Evolutionary conservation across 2,329 filamentous ascomycete species (phyloP).

Genomic region (Xylaria sp.): DNA sequence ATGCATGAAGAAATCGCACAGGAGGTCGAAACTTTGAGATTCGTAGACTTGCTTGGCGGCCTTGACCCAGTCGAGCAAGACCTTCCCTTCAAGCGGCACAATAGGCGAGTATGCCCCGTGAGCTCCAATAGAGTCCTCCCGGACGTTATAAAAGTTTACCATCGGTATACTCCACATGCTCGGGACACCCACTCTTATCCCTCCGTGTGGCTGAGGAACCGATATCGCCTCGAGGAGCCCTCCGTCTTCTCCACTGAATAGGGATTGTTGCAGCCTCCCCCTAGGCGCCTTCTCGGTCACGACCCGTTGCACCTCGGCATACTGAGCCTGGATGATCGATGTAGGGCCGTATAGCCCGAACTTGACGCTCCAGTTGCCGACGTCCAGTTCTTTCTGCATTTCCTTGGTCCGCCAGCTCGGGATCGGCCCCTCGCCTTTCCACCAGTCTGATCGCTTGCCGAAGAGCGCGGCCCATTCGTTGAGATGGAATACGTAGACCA

Average conservation of each 20-base stretch:
- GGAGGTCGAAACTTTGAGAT: conserved; percentile 49
- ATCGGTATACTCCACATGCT: conserved; percentile 46
- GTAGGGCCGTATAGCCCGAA: conserved; percentile 52
- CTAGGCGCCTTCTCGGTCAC: conserved; percentile 44
- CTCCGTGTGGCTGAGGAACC: conserved; percentile 43
- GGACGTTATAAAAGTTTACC: conserved; percentile 44
- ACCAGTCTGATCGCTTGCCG: conserved; percentile 50
- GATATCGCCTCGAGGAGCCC: conserved; percentile 46
- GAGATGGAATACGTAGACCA: conserved; percentile 52
- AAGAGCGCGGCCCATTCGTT: conserved; percentile 53
- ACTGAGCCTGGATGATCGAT: conserved; percentile 51
- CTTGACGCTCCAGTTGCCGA: conserved; percentile 52
- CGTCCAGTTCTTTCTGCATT: conserved; percentile 48
- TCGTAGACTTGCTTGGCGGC: conserved; percentile 50
- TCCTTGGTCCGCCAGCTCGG: conserved; percentile 52
- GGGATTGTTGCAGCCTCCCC: conserved; percentile 45
- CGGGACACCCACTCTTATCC: conserved; percentile 45
- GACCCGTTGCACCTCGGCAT: conserved; percentile 47
- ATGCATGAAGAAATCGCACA: conserved; percentile 56
- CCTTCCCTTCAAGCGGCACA: conserved; percentile 46
- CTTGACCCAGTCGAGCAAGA: conserved; percentile 49
- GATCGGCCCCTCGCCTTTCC: conserved; percentile 50
- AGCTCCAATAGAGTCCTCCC: conserved; percentile 40
- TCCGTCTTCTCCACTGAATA: conserved; percentile 47
- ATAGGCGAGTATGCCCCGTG: conserved; percentile 48